Evolutionary conservation across 805 yeast species (phyloP), one percentile per base, ranked within the genome.

Genomic region (Maudiozyma saulgeensis): DNA sequence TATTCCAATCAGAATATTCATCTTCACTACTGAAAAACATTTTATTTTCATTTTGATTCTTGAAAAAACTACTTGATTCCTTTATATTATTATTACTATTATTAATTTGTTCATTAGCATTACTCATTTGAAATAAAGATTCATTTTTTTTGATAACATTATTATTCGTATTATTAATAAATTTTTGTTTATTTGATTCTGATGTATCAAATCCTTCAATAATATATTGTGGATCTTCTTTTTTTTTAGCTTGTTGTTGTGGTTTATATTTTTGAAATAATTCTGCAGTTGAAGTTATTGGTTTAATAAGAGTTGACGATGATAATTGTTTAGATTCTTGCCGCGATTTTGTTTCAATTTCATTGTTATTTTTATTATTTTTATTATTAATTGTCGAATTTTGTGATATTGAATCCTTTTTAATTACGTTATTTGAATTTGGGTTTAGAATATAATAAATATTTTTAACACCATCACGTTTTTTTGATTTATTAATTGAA

Each of bases 11-110:
- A 5, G 68, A 63, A 35, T 61, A 66, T 15, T 63, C 67, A 32
- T 64, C 70, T 23, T 65, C 70, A 43, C 68, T 62, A 41, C 67
- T 62, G 45, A 64, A 58, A 41, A 62, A 64, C 26, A 62, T 51
- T 26, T 56, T 58, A 21, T 59, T 55, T 19, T 54, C 40, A 9
- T 43, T 40, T 3, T 15, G 13, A 13, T 40, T 31, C 34, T 46
- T 46, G 32, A 21, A 34, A 41, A 41, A 19, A 16, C 15, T 42
- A 32, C 15, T 38, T 6, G 50, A 26, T 28, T 31, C 39, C 21
- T 48, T 53, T 3, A 40, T 41, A 38, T 45, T 48, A 43, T 41
- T 43, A 16, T 28, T 8, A 18, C 8, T 8, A n/a, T 16, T 12
- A 16, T 15, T 6, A 15, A 6, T 37, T n/a, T 28, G 16, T 49